A percentile compares a stretch with the other conserved stretches of the same genome.
Conservation (phyloP, 2,329 filamentous ascomycete species). For the Fusarium foetens region DNA sequence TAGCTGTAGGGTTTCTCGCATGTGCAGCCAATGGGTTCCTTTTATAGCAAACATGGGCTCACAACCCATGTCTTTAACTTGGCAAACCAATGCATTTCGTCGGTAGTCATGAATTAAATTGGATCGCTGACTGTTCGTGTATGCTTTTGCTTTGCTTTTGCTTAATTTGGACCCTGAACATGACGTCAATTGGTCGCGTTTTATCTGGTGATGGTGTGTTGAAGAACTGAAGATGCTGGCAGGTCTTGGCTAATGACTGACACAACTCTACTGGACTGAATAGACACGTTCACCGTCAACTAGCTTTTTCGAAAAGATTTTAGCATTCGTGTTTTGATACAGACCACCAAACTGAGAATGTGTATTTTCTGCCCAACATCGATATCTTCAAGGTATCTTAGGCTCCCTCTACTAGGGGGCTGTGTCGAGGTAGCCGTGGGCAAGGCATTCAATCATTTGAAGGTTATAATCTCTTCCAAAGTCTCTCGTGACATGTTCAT, state of each 20-base stretch:
- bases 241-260: background rate
- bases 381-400: background rate
- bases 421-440: background rate
- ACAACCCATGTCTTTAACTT: conserved; percentile 21
- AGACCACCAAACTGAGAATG: background rate
- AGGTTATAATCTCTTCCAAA: background rate
- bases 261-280: background rate
- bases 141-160: background rate
- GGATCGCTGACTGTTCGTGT: background rate
- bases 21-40: conserved; percentile 8
- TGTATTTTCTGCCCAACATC: background rate
- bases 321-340: background rate
- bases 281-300: background rate
- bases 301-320: background rate
- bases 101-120: background rate
- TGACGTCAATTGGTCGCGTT: conserved; percentile 27
- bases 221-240: background rate
- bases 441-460: background rate
- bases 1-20: conserved; percentile 5
- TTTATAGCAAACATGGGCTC: conserved; percentile 14
- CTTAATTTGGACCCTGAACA: conserved; percentile 5
- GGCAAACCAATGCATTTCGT: background rate
- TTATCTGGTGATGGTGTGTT: background rate
- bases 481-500: background rate
- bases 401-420: background rate